Evolutionary conservation across 129 eudicot genomes (phyloP).

Genomic region (Helianthus tuberosus): DNA sequence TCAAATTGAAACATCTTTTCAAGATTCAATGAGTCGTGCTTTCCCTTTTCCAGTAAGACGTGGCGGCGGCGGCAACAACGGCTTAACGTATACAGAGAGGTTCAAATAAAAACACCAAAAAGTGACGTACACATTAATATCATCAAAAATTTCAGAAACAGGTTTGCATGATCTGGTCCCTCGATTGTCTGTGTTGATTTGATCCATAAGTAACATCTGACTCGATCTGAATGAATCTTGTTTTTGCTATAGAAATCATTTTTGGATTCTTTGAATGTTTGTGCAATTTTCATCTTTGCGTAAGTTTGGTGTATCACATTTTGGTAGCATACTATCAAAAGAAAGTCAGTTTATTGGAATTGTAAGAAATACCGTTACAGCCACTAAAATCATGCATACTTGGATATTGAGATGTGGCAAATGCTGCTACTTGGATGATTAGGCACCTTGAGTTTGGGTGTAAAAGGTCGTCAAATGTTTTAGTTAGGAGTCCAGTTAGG

Average conservation of each 20-base stretch:
- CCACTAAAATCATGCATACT: too few relatives aligned
- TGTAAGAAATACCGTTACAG: neutral
- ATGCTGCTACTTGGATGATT: too few relatives aligned
- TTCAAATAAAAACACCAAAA: neutral
- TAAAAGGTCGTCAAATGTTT: too few relatives aligned
- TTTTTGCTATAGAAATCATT: neutral
- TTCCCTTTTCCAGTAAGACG: neutral
- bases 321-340: neutral
- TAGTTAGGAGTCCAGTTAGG: too few relatives aligned
- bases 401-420: too few relatives aligned
- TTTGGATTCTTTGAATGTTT: neutral
- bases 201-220: neutral
- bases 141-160: too few relatives aligned
- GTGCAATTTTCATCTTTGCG: neutral
- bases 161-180: too few relatives aligned
- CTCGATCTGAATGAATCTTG: neutral
- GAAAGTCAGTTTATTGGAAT: neutral
- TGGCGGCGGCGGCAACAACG: neutral
- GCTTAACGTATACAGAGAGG: neutral
- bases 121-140: neutral
- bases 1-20: slow-evolving; percentile 79
- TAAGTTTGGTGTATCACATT: neutral
- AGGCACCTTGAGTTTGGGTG: too few relatives aligned
- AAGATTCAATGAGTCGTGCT: slow-evolving; percentile 60
- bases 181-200: neutral